A percentile compares a stretch with the other conserved stretches of the same genome.
Evolutionary conservation across 1,284 basidiomycete genomes (phyloP).

Genomic region (Cerioporus squamosus): DNA sequence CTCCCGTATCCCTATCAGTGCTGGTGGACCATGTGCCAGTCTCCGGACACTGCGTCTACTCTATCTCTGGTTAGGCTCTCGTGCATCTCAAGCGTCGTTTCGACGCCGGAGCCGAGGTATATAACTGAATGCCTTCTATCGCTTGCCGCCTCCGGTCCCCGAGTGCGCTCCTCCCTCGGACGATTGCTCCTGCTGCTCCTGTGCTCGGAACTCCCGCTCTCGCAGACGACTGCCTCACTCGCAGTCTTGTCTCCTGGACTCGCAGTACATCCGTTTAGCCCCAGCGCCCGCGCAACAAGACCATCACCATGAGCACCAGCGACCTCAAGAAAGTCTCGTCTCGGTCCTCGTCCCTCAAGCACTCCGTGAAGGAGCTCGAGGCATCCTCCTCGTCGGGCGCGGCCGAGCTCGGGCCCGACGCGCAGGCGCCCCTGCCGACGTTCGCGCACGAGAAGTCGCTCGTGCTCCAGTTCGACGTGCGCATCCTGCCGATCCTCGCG

Average conservation of each 20-base stretch:
- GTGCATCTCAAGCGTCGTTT: not conserved
- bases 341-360: not conserved
- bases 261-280: too few relatives aligned
- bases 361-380: not conserved
- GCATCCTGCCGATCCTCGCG: slow-evolving; percentile 13
- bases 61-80: not conserved
- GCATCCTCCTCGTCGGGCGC: not conserved
- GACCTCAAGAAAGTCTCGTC: not conserved
- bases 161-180: not conserved
- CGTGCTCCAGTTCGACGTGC: slow-evolving; percentile 15
- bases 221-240: not conserved
- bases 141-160: not conserved
- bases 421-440: not conserved
- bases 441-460: slow-evolving; percentile 11
- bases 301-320: slow-evolving; percentile 5
- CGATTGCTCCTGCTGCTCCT: not conserved
- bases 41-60: not conserved
- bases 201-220: not conserved
- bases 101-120: not conserved
- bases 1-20: not conserved
- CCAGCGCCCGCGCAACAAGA: not conserved
- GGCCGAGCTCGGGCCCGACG: not conserved
- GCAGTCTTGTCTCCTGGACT: not conserved
- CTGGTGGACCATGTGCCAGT: slow-evolving; percentile 1
- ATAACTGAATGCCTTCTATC: not conserved